Conservation (phyloP, 2,329 filamentous ascomycete genomes). For the Furcasterigmium furcatum region DNA sequence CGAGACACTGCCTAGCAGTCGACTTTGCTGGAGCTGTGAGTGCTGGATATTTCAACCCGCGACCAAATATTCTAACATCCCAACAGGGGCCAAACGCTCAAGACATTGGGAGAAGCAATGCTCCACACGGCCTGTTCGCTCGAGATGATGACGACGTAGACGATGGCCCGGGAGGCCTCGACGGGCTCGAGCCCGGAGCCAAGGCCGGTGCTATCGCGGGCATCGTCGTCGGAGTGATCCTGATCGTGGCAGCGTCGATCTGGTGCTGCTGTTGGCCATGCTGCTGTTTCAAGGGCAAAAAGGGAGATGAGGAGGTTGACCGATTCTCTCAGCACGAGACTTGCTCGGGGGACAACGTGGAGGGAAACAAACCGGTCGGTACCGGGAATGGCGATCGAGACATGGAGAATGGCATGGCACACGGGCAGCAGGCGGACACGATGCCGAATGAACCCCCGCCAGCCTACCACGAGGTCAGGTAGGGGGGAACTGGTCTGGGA, state of each 20-base stretch:
- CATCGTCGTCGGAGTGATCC: background rate
- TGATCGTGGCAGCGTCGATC: background rate
- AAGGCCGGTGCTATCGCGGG: background rate
- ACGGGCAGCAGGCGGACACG: background rate
- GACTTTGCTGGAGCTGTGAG: no score
- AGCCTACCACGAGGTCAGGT: background rate
- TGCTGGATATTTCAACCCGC: no score
- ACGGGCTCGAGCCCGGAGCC: background rate
- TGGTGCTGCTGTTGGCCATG: background rate
- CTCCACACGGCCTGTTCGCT: background rate
- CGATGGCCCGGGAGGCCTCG: background rate
- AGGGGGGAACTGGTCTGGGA: background rate
- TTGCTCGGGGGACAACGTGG: no score
- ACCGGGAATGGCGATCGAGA: no score
- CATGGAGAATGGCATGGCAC: no score
- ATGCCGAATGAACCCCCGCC: background rate
- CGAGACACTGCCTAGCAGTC: no score
- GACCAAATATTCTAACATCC: no score
- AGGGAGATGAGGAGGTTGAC: background rate
- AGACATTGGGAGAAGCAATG: no score
- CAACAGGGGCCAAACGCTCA: no score
- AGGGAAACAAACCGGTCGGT: no score
- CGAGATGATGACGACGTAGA: background rate
- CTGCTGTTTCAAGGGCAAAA: background rate
- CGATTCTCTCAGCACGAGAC: no score